Conservation (phyloP, 306 rosid genomes). For the Notholithocarpus densiflorus region DNA sequence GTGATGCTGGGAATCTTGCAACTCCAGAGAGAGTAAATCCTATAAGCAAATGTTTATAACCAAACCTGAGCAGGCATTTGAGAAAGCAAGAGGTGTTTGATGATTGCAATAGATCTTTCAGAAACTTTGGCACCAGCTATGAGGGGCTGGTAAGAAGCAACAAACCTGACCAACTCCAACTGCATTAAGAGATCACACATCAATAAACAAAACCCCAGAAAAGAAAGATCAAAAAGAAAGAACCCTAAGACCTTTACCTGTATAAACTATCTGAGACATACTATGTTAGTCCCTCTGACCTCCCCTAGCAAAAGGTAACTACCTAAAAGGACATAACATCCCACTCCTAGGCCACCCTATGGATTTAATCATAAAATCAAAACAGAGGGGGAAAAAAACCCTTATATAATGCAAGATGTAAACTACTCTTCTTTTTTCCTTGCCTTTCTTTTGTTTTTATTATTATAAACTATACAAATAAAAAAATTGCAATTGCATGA, state of each 20-base stretch:
- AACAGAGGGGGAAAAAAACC: neutral
- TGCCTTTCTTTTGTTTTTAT: neutral
- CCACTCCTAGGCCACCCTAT: neutral
- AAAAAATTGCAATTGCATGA: neutral
- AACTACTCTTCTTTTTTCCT: neutral
- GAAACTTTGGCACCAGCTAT: conserved; percentile 68
- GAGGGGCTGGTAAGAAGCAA: conserved; percentile 80
- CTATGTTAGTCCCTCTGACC: neutral
- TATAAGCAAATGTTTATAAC: conserved; percentile 23
- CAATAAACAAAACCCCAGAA: conserved; percentile 24
- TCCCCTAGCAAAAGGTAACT: neutral
- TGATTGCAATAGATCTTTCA: conserved; percentile 61
- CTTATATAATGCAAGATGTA: neutral
- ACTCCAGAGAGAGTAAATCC: conserved; percentile 20
- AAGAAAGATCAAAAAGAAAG: neutral
- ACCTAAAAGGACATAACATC: neutral
- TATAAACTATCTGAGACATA: neutral
- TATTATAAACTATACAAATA: neutral
- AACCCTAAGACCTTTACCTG: neutral
- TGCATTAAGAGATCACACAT: conserved; percentile 42
- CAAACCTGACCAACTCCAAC: conserved; percentile 77
- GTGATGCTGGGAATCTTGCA: conserved; percentile 24
- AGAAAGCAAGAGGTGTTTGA: conserved; percentile 58
- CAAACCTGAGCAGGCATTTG: conserved; percentile 66
- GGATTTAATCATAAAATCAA: neutral